Conservation (phyloP, 306 rosid genomes). For the Vigna hirtella region DNA sequence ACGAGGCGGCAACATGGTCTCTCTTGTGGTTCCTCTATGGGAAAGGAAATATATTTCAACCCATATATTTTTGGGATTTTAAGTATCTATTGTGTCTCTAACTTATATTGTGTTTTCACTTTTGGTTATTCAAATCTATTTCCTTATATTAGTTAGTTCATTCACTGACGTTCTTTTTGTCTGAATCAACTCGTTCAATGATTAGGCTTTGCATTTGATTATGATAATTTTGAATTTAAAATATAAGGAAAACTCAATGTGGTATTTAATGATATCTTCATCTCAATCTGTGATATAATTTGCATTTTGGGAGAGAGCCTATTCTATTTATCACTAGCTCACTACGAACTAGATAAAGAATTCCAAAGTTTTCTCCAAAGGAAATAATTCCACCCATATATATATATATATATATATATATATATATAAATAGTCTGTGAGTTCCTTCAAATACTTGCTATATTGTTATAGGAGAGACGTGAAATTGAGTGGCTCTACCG, state of each 20-base stretch:
- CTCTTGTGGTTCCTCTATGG: slow-evolving; percentile 95
- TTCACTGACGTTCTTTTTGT: slow-evolving; percentile 11
- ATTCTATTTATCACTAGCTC: slow-evolving; percentile 15
- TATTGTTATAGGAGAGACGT: slow-evolving; percentile 9
- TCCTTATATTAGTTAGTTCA: slow-evolving; percentile 21
- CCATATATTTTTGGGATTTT: slow-evolving; percentile 40
- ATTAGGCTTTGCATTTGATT: slow-evolving; percentile 9
- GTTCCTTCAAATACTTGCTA: neutral
- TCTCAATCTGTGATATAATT: slow-evolving; percentile 24
- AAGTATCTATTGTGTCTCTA: slow-evolving; percentile 34
- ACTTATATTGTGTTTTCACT: slow-evolving; percentile 26
- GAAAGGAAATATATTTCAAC: slow-evolving; percentile 71
- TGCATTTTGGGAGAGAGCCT: slow-evolving; percentile 9
- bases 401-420: slow-evolving; percentile 10
- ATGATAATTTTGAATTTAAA: slow-evolving; percentile 15
- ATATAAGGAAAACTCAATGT: slow-evolving; percentile 12
- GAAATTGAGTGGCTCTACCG: slow-evolving; percentile 26
- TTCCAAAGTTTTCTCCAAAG: slow-evolving; percentile 9
- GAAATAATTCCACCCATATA: slow-evolving; percentile 19
- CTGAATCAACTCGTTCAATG: slow-evolving; percentile 14
- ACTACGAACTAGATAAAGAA: neutral
- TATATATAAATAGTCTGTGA: slow-evolving; percentile 8
- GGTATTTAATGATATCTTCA: slow-evolving; percentile 19
- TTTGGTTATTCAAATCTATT: slow-evolving; percentile 27
- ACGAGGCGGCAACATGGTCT: slow-evolving; percentile 99